A percentile compares a stretch with the other conserved stretches of the same genome.
phyloP scores from a whole-genome alignment of 495 filamentous ascomycete genomes.

The Cenococcum geophilum region DNA sequence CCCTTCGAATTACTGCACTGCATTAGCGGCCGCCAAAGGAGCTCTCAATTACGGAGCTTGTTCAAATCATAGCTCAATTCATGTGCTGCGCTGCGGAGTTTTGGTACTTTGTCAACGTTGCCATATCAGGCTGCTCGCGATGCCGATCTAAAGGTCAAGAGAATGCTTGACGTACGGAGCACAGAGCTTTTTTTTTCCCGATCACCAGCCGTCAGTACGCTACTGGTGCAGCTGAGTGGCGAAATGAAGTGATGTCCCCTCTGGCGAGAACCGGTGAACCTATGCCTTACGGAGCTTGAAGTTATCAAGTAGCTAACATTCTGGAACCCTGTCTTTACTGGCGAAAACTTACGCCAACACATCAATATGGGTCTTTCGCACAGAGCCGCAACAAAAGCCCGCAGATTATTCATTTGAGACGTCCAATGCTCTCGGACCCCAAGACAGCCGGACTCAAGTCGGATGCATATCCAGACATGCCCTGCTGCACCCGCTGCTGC shows the following conservation, averaged over 20 bases:
- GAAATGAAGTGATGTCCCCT: slow-evolving; percentile 26
- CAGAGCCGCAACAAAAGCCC: slow-evolving; percentile 37
- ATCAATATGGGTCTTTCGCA: slow-evolving; percentile 53
- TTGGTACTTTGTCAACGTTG: slow-evolving; percentile 23
- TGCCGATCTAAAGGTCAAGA: slow-evolving; percentile 27
- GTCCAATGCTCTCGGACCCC: slow-evolving; percentile 27
- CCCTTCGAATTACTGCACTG: slow-evolving; percentile 33
- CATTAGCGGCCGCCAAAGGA: slow-evolving; percentile 49
- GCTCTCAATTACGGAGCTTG: slow-evolving; percentile 14
- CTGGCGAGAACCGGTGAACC: slow-evolving; percentile 30
- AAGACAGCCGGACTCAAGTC: slow-evolving; percentile 23
- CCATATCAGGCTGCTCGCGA: slow-evolving; percentile 21
- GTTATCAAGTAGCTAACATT: slow-evolving; percentile 27
- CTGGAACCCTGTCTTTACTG: slow-evolving; percentile 46
- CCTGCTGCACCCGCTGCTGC: slow-evolving; percentile 28
- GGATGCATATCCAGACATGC: slow-evolving; percentile 32
- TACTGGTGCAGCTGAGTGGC: slow-evolving; percentile 28
- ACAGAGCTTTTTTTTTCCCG: slow-evolving; percentile 20
- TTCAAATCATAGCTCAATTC: slow-evolving; percentile 11
- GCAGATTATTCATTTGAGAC: slow-evolving; percentile 32
- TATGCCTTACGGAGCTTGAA: slow-evolving; percentile 25
- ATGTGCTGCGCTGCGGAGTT: slow-evolving; percentile 15
- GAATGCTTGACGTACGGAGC: slow-evolving; percentile 25
- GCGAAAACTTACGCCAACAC: slow-evolving; percentile 84
- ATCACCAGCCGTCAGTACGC: slow-evolving; percentile 29